Base-by-base conservation (phyloP, 2,329 filamentous ascomycete genomes). In the Dothideomycetes sp. region DNA sequence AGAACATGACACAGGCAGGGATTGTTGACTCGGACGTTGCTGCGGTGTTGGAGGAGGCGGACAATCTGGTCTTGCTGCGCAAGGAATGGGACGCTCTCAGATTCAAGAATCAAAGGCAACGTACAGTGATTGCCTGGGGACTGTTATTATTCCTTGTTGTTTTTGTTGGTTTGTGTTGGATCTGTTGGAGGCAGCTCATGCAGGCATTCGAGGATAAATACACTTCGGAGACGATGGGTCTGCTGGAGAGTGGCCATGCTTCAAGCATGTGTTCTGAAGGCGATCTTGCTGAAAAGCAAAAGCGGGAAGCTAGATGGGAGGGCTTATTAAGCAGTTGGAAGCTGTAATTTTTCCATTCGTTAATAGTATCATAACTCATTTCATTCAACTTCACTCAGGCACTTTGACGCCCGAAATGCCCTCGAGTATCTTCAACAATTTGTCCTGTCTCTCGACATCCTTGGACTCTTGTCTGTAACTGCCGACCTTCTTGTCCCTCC, bases 361-460 rank as follows among this genome's bases (percentile, higher is more conserved):
- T n/a, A n/a, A n/a, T n/a, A n/a, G n/a, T n/a, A n/a, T n/a, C n/a
- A n/a, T n/a, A n/a, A n/a, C n/a, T n/a, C n/a, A n/a, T n/a, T n/a
- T n/a, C n/a, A n/a, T n/a, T n/a, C n/a, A n/a, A n/a, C n/a, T n/a
- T n/a, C n/a, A 49, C 34, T 48, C 46, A 42, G 57, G 51, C 18
- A 62, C 38, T 27, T 51, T 51, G 3, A 65, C 50, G 0, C 57
- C 60, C 19, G 58, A 59, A 12, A 64, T 50, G 15, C 22, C 28
- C 20, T 56, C 53, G 39, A 57, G 63, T 10, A 60, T 52, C 38
- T 59, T 53, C 42, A 74, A 43, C 23, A 74, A 50, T 46, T 53
- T 54, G 10, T 72, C 64, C 50, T 74, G 71, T 31, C 57, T 54
- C 39, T 47, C 49, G 25, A 58, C 58, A 40, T 71, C 64, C 15